Conservation (phyloP, 306 rosid genomes). For the Boehmeria nivea region DNA sequence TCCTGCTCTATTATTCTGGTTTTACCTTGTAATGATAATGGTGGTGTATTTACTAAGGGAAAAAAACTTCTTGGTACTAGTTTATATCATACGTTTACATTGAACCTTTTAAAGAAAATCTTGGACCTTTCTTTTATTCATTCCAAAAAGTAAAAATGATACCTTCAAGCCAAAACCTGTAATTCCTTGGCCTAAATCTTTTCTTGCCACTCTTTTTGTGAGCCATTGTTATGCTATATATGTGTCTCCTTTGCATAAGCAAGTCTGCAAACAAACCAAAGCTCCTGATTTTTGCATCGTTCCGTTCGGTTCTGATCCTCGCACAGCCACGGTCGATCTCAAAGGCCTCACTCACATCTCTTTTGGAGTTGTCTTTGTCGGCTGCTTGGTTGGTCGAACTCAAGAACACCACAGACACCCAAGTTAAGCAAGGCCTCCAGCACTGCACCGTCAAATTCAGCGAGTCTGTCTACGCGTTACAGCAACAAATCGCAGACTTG, state of each 20-base stretch:
- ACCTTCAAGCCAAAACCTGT: too few species aligned
- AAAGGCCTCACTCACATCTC: neutral
- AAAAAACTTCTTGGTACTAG: too few species aligned
- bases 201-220: too few species aligned
- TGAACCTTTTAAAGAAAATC: too few species aligned
- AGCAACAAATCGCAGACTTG: neutral
- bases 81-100: too few species aligned
- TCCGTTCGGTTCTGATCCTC: neutral
- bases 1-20: too few species aligned
- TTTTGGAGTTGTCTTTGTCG: neutral
- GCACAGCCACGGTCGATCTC: neutral
- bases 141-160: too few species aligned
- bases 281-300: neutral
- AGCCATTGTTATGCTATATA: too few species aligned
- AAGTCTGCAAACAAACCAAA: neutral
- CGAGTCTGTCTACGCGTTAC: neutral
- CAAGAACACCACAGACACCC: neutral
- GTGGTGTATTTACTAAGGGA: too few species aligned
- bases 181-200: too few species aligned
- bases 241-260: neutral
- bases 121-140: too few species aligned
- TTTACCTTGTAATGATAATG: too few species aligned
- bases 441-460: neutral
- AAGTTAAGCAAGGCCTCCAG: neutral
- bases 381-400: neutral